Base-by-base conservation (phyloP, 495 filamentous ascomycete genomes). In the Daldinia decipiens region DNA sequence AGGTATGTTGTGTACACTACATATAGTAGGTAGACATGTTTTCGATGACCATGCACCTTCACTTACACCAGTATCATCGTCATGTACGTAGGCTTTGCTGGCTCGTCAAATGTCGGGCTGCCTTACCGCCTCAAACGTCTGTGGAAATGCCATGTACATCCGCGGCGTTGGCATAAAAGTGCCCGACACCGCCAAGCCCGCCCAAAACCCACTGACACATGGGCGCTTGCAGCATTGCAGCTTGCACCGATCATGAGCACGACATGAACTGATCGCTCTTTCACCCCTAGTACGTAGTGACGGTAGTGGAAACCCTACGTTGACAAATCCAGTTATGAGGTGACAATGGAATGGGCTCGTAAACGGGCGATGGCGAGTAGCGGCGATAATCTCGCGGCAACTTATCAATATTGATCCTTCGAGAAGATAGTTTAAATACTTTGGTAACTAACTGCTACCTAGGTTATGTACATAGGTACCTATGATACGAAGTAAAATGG, bases 241-340 rank as follows among this genome's bases (percentile, higher is more conserved):
- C 61, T 57, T 38, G 50, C 65, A 62, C 65, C 54, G 57, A 62
- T 62, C 60, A 65, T 53, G 65, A 61, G 55, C 70, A 73, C 70
- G 62, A 66, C 70, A 73, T 73, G 70, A 68, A 73, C 56, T 73
- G 70, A 69, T 65, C 70, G 62, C 43, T 47, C 9, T 47, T 47
- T 47, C 43, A 67, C 21, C 36, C 47, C 47, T 43, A 40, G 24
- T 24, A 21, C 6, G 43, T 47, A 47, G 43, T 5, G 52, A 21
- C 3, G 12, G 52, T 17, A 31, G 52, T 32, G n/a, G 52, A 55
- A 54, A 47, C 17, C 43, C 19, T 47, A 47, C 43, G 43, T 47
- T 24, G 43, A 12, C 39, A 47, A 12, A 21, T 21, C 19, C 21
- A 7, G 51, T 15, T 45, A 24, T 52, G 19, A 53, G 59, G 24